Base-by-base conservation (phyloP, 768 basidiomycete genomes). In the Boletus speciosus region DNA sequence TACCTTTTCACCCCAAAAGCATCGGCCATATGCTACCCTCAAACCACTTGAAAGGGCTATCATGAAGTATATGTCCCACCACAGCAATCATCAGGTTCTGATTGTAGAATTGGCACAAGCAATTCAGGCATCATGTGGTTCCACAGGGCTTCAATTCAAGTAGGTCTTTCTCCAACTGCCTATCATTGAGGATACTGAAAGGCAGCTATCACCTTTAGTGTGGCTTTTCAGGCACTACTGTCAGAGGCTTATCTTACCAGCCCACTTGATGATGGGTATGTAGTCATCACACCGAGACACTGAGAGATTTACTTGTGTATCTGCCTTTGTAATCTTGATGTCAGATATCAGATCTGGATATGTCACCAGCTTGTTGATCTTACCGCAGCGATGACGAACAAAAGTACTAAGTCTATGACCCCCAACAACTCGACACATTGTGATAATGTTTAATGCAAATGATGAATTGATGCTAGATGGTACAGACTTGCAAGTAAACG, bases 171-270 rank as follows among this genome's bases (percentile, higher is more conserved):
- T 16, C 44, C 9, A 41, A 34, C 7, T 47, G 16, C 19, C 19
- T 21, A 14, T 36, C 5, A 14, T 43, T 27, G 10, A n/a, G n/a
- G 31, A 31, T 34, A 5, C 35, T 59, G 21, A 60, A 38, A 29
- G 6, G 29, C 32, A 14, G 34, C 1, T 27, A 9, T 47, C 1
- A 23, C 35, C 21, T 34, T 35, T 6, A 69, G 68, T 9, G n/a
- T 41, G 47, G 57, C 66, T 25, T 4, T 68, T 9, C 54, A 70
- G 34, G 36, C 34, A 40, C 37, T 69, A 10, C 44, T 69, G 14
- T 60, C 54, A 37, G 70, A 69, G 38, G 70, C 61, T 40, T 70
- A 66, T 34, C 56, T 69, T 32, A 68, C 70, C 23, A 68, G 61
- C 38, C 70, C 66, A 23, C 61, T 69, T 19, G 70, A 69, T 54